Base-by-base conservation (phyloP, 306 rosid species). In the Ormosia emarginata region DNA sequence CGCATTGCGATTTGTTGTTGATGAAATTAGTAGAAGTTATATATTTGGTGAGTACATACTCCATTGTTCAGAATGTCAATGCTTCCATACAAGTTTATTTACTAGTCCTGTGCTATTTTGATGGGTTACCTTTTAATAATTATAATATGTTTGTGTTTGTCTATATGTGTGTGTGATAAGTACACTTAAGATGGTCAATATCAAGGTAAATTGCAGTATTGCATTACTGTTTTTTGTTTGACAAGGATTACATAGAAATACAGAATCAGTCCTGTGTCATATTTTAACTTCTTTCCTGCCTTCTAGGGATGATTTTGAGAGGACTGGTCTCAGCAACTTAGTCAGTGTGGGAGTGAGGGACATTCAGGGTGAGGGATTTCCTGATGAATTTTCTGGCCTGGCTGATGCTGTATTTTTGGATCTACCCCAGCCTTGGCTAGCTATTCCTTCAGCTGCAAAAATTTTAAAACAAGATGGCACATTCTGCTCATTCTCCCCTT, bases 371-470 rank as follows among this genome's bases (percentile, higher is more conserved):
- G 87, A 88, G 77, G 97, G 94, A 47, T 92, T 92, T 84, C 92
- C 97, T 2, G 87, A 83, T 78, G 96, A 89, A 64, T 75, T 81
- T 68, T 56, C 77, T 15, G 85, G 90, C 43, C 80, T 73, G 69
- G 91, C 90, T 12, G 94, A 92, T 67, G 86, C 94, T 2, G 85
- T 90, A 74, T 92, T 90, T 85, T 86, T 92, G 74, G 97, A 92
- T 84, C 85, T 92, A 53, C 97, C 94, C 63, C 97, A 92, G 67
- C 93, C 97, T n/a, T 92, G 94, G 93, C 79, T 92, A 40, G 94
- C 90, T 14, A 90, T 90, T 80, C 90, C 94, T 83, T 92, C 92
- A 9, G 94, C 87, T 12, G 88, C 70, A 40, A 90, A 83, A 44
- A 88, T 90, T 91, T 64, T 92, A 85, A 91, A 88, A 71, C 88